These are phyloP conservation scores for Trypanosoma cruzi DNA, from an alignment of 208 protist species.

Conservation along the genomic window DNA sequence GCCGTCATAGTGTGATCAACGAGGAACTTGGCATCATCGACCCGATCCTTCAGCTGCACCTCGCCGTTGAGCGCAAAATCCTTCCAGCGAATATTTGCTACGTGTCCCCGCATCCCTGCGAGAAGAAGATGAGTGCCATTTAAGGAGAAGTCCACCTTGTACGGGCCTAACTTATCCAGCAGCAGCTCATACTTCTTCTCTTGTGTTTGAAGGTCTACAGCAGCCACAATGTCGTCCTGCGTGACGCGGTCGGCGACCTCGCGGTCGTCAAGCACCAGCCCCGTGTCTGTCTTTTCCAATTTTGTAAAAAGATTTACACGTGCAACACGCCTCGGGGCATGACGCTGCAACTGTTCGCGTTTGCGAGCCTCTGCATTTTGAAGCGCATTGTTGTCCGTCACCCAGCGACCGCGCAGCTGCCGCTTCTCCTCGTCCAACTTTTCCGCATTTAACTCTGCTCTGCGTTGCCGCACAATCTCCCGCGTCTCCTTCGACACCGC, in stretches of 20 bases:
- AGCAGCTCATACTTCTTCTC: slow-evolving; percentile 94
- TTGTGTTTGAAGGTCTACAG: slow-evolving; percentile 94
- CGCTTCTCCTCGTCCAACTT: slow-evolving; percentile 41
- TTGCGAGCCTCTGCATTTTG: slow-evolving; percentile 55
- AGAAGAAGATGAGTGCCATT: slow-evolving; percentile 95
- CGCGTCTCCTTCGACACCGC: slow-evolving; percentile 58
- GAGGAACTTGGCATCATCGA: slow-evolving; percentile 95
- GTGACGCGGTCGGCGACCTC: slow-evolving; percentile 94
- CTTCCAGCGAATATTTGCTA: slow-evolving; percentile 96
- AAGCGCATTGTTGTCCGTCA: slow-evolving; percentile 72
- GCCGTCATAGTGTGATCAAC: slow-evolving; percentile 98
- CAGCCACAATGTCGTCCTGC: slow-evolving; percentile 89
- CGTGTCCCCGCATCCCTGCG: slow-evolving; percentile 95
- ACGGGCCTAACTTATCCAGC: slow-evolving; percentile 95
- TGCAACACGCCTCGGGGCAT: slow-evolving; percentile 66
- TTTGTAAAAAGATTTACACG: slow-evolving; percentile 70
- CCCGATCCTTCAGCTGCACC: slow-evolving; percentile 93
- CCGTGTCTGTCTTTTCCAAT: slow-evolving; percentile 65
- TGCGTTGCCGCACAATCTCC: slow-evolving; percentile 55
- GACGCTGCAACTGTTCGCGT: slow-evolving; percentile 56
- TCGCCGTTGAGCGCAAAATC: slow-evolving; percentile 92
- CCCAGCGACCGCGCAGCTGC: slow-evolving; percentile 78
- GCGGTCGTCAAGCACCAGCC: slow-evolving; percentile 74
- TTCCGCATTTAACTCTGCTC: slow-evolving; percentile 47
- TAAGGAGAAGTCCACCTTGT: slow-evolving; percentile 93